Evolutionary conservation across 495 filamentous ascomycete species (phyloP), one percentile per base, ranked within the genome.

Genomic region (Podospora didyma): DNA sequence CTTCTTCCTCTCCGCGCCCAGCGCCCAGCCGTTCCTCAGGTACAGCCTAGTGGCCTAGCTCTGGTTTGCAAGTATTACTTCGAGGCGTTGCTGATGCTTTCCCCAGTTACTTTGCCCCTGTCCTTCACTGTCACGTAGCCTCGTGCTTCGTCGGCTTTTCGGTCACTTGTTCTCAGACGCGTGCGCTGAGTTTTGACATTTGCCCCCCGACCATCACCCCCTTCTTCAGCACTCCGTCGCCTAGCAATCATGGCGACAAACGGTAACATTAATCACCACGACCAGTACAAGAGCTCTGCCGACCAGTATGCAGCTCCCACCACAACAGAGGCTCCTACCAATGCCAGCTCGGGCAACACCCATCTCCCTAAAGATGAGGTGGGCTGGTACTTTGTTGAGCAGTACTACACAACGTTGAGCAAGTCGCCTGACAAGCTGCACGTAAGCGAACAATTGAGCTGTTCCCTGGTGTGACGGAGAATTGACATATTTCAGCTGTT

Each of bases 301-400:
- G 70, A 72, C 31, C 69, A 75, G 56, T 74, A 73, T 58, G 56
- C 62, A 28, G 58, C 65, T 16, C 50, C 70, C 28, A 42, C 56
- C 31, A 50, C 68, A 28, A 44, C 57, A 46, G 54, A 64, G 21
- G 24, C 66, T 35, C 39, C 65, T n/a, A 46, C 60, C 34, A 60
- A 45, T 26, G 46, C 60, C 23, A 44, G 53, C 59, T 54, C 51
- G 45, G 55, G 61, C 31, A 66, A 34, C 51, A 64, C 57, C 61
- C 68, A 68, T 31, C 72, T 78, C 12, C 63, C 72, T 45, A 95
- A 94, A 71, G 89, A 92, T 72, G 90, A 97, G 74, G 89, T 98
- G 51, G 94, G 91, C 64, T 98, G 94, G 94, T 97, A 92, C 73
- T 98, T 98, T 61, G 94, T 97, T 34, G 95, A 98, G 81, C 92